A percentile compares a stretch with the other conserved stretches of the same genome.
Conservation (phyloP, 2,329 filamentous ascomycete genomes). For the Hypoxylon sp. region DNA sequence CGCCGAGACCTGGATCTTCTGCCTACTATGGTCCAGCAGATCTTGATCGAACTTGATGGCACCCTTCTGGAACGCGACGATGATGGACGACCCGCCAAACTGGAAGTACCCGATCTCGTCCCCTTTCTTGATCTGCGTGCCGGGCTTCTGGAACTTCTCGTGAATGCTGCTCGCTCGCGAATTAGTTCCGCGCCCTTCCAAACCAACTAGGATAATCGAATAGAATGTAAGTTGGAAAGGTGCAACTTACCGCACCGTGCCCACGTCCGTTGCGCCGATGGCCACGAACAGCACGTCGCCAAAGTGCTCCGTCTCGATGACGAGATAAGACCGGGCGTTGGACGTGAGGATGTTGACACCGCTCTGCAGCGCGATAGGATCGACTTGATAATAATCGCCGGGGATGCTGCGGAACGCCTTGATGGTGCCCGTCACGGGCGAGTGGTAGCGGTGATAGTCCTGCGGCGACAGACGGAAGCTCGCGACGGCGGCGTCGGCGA, state of each 20-base stretch:
- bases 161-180: constrained; percentile 48
- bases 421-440: constrained; percentile 56
- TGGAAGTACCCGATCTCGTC: constrained; percentile 58
- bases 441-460: constrained; percentile 61
- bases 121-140: constrained; percentile 54
- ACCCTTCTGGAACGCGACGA: constrained; percentile 56
- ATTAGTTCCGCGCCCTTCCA: background rate
- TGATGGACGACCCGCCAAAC: constrained; percentile 57
- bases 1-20: constrained; percentile 54
- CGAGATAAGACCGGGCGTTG: constrained; percentile 55
- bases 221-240: background rate
- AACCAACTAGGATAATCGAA: background rate
- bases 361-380: constrained; percentile 52
- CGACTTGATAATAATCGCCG: constrained; percentile 59
- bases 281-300: constrained; percentile 58
- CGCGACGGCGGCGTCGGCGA: constrained; percentile 54
- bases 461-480: constrained; percentile 59
- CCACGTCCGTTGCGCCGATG: constrained; percentile 57
- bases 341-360: constrained; percentile 55
- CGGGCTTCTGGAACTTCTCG: constrained; percentile 50
- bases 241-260: constrained; percentile 54
- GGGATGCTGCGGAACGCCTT: constrained; percentile 55
- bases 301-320: constrained; percentile 56
- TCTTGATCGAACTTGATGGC: constrained; percentile 56
- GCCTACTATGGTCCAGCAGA: constrained; percentile 50